phyloP scores from a whole-genome alignment of 768 basidiomycete species.

The Mycena haematopus region DNA sequence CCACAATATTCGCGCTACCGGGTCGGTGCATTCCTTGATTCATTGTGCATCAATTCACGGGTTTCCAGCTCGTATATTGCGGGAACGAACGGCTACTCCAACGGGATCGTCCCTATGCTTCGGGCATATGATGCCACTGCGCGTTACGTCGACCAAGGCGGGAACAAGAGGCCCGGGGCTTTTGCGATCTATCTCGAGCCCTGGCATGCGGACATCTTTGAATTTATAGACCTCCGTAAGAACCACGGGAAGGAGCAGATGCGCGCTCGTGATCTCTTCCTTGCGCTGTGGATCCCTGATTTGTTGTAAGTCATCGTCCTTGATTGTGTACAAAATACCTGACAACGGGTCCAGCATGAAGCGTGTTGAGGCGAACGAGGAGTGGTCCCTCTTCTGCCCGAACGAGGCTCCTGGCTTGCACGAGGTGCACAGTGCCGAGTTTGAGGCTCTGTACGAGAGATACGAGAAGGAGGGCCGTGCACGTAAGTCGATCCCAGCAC shows the following conservation, averaged over 20 bases:
- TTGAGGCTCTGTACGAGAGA: slow-evolving; percentile 81
- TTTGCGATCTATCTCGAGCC: slow-evolving; percentile 99
- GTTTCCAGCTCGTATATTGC: slow-evolving; percentile 89
- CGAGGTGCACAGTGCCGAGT: slow-evolving; percentile 90
- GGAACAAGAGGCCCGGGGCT: slow-evolving; percentile 98
- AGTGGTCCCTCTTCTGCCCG: slow-evolving; percentile 98
- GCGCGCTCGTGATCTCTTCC: slow-evolving; percentile 96
- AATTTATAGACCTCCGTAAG: slow-evolving; percentile 97
- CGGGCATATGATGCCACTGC: slow-evolving; percentile 98
- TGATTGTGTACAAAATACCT: background rate
- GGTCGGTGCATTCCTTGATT: slow-evolving; percentile 53
- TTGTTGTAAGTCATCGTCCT: slow-evolving; percentile 71
- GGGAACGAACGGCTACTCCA: slow-evolving; percentile 98
- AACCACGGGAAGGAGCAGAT: slow-evolving; percentile 99
- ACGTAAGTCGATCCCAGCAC: slow-evolving; percentile 85
- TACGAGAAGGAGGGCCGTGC: slow-evolving; percentile 93
- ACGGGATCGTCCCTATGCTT: slow-evolving; percentile 99
- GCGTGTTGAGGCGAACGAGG: slow-evolving; percentile 85
- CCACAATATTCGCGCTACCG: slow-evolving; percentile 95
- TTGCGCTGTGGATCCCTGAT: slow-evolving; percentile 97
- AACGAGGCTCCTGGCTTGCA: slow-evolving; percentile 91
- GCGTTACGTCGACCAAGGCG: slow-evolving; percentile 98
- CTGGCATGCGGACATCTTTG: slow-evolving; percentile 98
- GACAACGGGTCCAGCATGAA: slow-evolving; percentile 75
- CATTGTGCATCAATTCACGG: background rate